Base-by-base conservation (phyloP, 2,329 filamentous ascomycete species). In the Aciculosporium take region DNA sequence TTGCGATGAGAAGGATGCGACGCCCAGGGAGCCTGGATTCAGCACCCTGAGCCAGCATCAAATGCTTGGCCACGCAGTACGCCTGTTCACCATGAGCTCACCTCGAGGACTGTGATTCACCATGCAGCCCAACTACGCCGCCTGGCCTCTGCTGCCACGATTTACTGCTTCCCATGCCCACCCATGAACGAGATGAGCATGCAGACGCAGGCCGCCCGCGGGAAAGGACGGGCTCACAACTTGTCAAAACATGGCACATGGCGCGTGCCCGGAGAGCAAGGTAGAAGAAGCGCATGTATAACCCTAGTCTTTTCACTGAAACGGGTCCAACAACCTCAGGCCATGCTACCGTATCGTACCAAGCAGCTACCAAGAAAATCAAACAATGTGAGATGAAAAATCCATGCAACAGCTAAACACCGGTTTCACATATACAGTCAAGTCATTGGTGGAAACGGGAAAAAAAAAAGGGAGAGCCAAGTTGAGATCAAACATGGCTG, bases 321-420 rank as follows among this genome's bases (percentile, higher is more conserved):
- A 28, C 20, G 12, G 18, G 20, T 24, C 17, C 24, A 15, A 32
- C 5, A 18, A 17, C 31, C 39, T n/a, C n/a, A n/a, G n/a, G n/a
- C n/a, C 33, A 30, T 13, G 25, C 33, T 30, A 41, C 39, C 36
- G 31, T 27, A 30, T 33, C 33, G 34, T 24, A 36, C 10, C 33
- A 25, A 30, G n/a, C n/a, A n/a, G n/a, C n/a, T n/a, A n/a, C 33
- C 28, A 30, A 20, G 21, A 38, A 29, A 9, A 15, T 8, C 15
- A 12, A 23, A 13, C 17, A 40, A 33, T 12, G 39, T 38, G 35
- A 23, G 32, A 34, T 20, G n/a, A n/a, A n/a, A 39, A 32, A 37
- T 28, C 7, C 6, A 8, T 28, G n/a, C n/a, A n/a, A n/a, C n/a
- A n/a, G n/a, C n/a, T n/a, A n/a, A n/a, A n/a, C n/a, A n/a, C n/a